Percentiles rank a stretch among this genome's conserved stretches.
These are phyloP conservation scores for Nemania sp. DNA, from an alignment of 2,329 filamentous ascomycete genomes.

Conservation along the genomic window DNA sequence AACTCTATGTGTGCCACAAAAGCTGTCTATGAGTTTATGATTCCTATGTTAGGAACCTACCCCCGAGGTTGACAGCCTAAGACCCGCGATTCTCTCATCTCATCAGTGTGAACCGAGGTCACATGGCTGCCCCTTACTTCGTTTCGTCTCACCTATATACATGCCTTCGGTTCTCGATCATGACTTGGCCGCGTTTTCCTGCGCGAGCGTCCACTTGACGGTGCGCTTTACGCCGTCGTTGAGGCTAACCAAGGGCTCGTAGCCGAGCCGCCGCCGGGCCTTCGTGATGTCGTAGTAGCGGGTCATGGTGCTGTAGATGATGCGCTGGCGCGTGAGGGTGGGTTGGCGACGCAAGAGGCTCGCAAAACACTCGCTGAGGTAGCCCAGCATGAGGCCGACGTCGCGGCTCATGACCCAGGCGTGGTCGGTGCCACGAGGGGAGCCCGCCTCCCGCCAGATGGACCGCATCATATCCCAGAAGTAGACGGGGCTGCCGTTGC, in stretches of 20 bases:
- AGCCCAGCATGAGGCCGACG: constrained; percentile 57
- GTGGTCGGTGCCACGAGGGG: constrained; percentile 54
- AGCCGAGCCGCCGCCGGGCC: constrained; percentile 71
- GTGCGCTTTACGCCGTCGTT: constrained; percentile 65
- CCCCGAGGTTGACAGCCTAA: not conserved
- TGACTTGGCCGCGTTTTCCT: constrained; percentile 46
- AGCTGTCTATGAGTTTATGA: not conserved
- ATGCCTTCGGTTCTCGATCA: not conserved
- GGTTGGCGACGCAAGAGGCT: constrained; percentile 55
- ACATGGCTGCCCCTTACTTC: not conserved
- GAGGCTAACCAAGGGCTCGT: constrained; percentile 68
- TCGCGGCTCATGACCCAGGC: constrained; percentile 60
- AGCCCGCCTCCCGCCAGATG: constrained; percentile 71
- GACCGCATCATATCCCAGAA: constrained; percentile 88
- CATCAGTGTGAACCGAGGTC: constrained; percentile 19
- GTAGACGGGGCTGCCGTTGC: constrained; percentile 85
- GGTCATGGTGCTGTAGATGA: constrained; percentile 73
- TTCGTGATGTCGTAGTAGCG: constrained; percentile 79
- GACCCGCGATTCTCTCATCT: constrained; percentile 14
- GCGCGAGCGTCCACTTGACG: constrained; percentile 59
- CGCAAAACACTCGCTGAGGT: constrained; percentile 57
- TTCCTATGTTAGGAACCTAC: constrained; percentile 5
- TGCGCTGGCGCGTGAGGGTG: constrained; percentile 62
- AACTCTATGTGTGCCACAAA: not conserved
- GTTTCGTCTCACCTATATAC: not conserved